Evolutionary conservation across 2,329 filamentous ascomycete species (phyloP).

Genomic region (Microdochium bolleyi): DNA sequence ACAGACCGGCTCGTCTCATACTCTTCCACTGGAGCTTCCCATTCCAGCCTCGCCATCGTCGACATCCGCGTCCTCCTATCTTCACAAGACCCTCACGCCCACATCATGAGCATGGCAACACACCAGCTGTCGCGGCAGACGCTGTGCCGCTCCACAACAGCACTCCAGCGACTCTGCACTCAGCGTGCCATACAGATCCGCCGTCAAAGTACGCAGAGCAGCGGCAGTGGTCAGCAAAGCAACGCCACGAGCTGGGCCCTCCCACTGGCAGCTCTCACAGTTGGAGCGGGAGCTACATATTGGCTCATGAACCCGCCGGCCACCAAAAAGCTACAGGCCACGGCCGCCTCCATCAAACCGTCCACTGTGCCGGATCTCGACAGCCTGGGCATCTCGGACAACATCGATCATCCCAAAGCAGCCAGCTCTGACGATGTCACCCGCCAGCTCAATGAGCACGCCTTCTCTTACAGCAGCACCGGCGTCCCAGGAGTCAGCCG

Average conservation of each 20-base stretch:
- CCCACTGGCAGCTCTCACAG: neutral
- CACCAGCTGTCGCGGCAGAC: neutral
- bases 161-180: neutral
- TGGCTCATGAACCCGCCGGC: neutral
- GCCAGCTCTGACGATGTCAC: slow-evolving; percentile 17
- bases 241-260: neutral
- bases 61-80: neutral
- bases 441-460: slow-evolving; percentile 17
- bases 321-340: neutral
- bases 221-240: neutral
- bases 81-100: neutral
- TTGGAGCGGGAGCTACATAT: neutral
- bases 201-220: neutral
- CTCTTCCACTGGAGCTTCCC: neutral
- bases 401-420: slow-evolving; percentile 12
- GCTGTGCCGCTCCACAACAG: neutral
- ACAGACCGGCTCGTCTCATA: neutral
- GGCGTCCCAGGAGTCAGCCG: slow-evolving; percentile 10
- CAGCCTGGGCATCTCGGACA: slow-evolving; percentile 12
- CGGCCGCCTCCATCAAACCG: neutral
- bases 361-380: slow-evolving; percentile 15
- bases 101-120: neutral
- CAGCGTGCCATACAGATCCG: neutral
- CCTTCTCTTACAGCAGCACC: slow-evolving; percentile 8
- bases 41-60: neutral